phyloP scores from a whole-genome alignment of 2,329 filamentous ascomycete genomes.

The Ramularia endophylla region DNA sequence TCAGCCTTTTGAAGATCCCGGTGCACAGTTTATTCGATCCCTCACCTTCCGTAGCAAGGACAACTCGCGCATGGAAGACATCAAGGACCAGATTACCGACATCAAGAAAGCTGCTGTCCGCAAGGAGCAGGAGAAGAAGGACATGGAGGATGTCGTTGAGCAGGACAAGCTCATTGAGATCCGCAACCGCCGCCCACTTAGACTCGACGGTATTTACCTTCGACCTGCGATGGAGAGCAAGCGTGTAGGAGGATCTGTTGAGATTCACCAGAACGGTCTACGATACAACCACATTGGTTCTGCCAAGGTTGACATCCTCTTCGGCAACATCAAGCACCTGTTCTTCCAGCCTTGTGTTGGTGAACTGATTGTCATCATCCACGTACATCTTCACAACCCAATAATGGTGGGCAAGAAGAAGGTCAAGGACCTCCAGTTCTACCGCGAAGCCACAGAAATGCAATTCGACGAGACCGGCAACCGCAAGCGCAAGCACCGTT shows the following conservation, averaged over 20 bases:
- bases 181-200: constrained; percentile 82
- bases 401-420: constrained; percentile 99
- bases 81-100: constrained; percentile 88
- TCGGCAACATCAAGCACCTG: constrained; percentile 96
- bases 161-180: constrained; percentile 97
- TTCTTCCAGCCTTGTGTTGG: constrained; percentile 98
- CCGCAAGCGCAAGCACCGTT: constrained; percentile 93
- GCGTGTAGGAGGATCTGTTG: constrained; percentile 88
- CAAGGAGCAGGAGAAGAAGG: constrained; percentile 97
- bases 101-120: constrained; percentile 90
- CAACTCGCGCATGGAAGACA: constrained; percentile 80
- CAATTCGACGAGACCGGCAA: constrained; percentile 99
- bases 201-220: constrained; percentile 91
- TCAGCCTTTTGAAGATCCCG: constrained; percentile 93
- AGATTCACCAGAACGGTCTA: constrained; percentile 98
- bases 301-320: constrained; percentile 88
- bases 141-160: constrained; percentile 98
- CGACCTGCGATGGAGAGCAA: constrained; percentile 95
- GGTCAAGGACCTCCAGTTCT: constrained; percentile 98
- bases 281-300: constrained; percentile 77
- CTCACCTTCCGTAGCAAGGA: constrained; percentile 92
- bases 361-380: constrained; percentile 95
- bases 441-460: constrained; percentile 95
- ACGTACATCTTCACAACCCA: constrained; percentile 94
- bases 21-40: constrained; percentile 91